These are phyloP conservation scores for Ramularia endophylla DNA, from an alignment of 2,329 filamentous ascomycete species.

Conservation along the genomic window DNA sequence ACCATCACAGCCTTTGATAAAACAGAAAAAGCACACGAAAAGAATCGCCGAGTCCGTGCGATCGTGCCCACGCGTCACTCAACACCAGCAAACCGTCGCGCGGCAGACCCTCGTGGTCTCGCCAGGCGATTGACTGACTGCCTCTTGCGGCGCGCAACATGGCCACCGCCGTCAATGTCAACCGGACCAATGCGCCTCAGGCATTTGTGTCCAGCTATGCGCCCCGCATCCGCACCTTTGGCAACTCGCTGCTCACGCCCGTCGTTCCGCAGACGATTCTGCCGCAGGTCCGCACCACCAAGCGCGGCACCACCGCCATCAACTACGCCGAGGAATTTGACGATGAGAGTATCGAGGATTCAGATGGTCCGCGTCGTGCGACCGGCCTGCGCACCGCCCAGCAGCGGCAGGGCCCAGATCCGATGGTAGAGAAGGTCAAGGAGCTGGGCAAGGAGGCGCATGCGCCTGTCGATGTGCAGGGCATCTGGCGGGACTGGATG, in stretches of 20 bases:
- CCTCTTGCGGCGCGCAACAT: slow-evolving; percentile 5
- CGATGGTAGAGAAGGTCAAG: slow-evolving; percentile 54
- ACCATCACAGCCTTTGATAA: too few species aligned
- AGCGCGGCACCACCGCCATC: slow-evolving; percentile 91
- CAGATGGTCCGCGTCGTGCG: slow-evolving; percentile 62
- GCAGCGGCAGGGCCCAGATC: slow-evolving; percentile 58
- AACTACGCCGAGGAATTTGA: slow-evolving; percentile 98
- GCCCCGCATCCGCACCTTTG: slow-evolving; percentile 81
- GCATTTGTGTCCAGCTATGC: slow-evolving; percentile 89
- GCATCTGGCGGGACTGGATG: slow-evolving; percentile 96
- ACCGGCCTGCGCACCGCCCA: slow-evolving; percentile 79
- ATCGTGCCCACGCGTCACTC: slow-evolving; percentile 7
- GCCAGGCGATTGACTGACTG: slow-evolving; percentile 5
- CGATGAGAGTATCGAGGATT: slow-evolving; percentile 72
- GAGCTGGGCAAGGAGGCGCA: slow-evolving; percentile 78
- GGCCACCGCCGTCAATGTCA: slow-evolving; percentile 24
- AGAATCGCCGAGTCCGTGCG: too few species aligned
- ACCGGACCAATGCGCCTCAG: slow-evolving; percentile 58
- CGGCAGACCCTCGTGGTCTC: slow-evolving; percentile 11
- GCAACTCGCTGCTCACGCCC: slow-evolving; percentile 84
- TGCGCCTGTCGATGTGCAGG: slow-evolving; percentile 75
- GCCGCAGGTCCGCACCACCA: slow-evolving; percentile 77
- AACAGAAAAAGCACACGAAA: too few species aligned
- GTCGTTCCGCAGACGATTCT: slow-evolving; percentile 65
- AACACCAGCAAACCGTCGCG: slow-evolving; percentile 1